Conservation (phyloP, 2,329 filamentous ascomycete genomes). For the Aspergillus cejpii region DNA sequence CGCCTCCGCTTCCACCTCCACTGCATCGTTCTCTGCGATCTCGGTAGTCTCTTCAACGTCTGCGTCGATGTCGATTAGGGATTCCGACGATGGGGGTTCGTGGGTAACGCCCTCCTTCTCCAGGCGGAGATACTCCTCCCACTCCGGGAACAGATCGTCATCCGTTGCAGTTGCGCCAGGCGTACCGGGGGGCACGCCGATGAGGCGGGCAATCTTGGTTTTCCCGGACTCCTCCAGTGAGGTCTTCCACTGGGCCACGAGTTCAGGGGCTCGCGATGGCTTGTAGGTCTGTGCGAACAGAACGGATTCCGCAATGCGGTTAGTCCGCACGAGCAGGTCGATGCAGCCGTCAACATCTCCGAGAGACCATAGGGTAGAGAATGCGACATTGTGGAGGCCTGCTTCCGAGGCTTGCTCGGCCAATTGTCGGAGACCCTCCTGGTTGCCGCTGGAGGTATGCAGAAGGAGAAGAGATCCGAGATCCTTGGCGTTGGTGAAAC, state of each 20-base stretch:
- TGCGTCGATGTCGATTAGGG: constrained; percentile 39
- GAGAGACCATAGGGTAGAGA: constrained; percentile 81
- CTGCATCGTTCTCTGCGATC: constrained; percentile 29
- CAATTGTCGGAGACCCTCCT: constrained; percentile 64
- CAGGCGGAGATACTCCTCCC: constrained; percentile 80
- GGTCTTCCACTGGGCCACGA: constrained; percentile 75
- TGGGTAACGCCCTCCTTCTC: constrained; percentile 62
- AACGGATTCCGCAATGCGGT: constrained; percentile 74
- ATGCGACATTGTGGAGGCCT: constrained; percentile 85
- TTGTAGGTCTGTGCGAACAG: constrained; percentile 95
- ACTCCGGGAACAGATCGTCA: constrained; percentile 88
- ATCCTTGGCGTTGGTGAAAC: constrained; percentile 85
- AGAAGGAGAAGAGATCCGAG: constrained; percentile 81
- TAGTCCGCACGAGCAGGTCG: constrained; percentile 70
- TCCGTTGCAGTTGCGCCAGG: constrained; percentile 45
- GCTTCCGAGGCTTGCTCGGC: constrained; percentile 67
- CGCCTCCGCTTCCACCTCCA: constrained; percentile 26
- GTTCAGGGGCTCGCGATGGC: constrained; percentile 62
- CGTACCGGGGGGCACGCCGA: constrained; percentile 75
- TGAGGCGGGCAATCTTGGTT: constrained; percentile 71
- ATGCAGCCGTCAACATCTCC: constrained; percentile 77
- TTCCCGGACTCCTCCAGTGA: constrained; percentile 78
- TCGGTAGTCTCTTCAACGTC: constrained; percentile 27
- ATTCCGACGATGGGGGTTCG: constrained; percentile 34
- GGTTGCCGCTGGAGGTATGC: constrained; percentile 77